Evolutionary conservation across 1,139 yeast species (phyloP), one percentile per base, ranked within the genome.

Genomic region (Suhomyces choctaworum): DNA sequence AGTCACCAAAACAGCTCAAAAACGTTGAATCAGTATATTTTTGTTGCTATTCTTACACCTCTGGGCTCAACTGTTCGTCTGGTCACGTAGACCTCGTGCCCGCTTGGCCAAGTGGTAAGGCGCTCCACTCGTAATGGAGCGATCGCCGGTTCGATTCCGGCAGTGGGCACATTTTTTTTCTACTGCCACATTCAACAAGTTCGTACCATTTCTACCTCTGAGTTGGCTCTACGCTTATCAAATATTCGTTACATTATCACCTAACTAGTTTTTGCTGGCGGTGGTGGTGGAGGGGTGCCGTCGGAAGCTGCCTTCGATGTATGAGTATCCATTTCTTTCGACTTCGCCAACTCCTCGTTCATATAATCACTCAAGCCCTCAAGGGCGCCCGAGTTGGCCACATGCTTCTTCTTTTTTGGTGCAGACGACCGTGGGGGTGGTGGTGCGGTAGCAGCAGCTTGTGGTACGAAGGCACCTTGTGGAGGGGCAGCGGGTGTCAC

Each of bases 81-180:
- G n/a, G n/a, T n/a, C n/a, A n/a, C n/a, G 28, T 27, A 37, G 23
- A 31, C 30, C 31, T 28, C 36, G 25, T 31, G 70, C 73, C 73
- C 70, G 65, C 68, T 66, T 66, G 74, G 73, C 74, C 75, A 66
- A 69, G 74, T 68, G 73, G 73, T 68, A 68, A 66, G 74, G 75
- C 75, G 68, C 73, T 68, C 71, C 74, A 69, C 73, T 66, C 72
- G 73, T 66, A 69, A 69, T 69, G 74, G 71, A 67, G 73, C 73
- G 73, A 68, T 67, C 74, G 72, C 60, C 73, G 73, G 74, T 68
- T 68, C 74, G 70, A 68, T 62, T 67, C 74, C 73, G 74, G 60
- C 72, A 68, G 68, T 61, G 70, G 73, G 73, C 73, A 66, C 16
- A 42, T 46, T 50, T 50, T 48, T 43, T 43, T 36, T 29, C 28